Percentiles rank a stretch among this genome's conserved stretches.
phyloP scores from a whole-genome alignment of 164 flowering plant species.

The Dillenia suffruticosa region DNA sequence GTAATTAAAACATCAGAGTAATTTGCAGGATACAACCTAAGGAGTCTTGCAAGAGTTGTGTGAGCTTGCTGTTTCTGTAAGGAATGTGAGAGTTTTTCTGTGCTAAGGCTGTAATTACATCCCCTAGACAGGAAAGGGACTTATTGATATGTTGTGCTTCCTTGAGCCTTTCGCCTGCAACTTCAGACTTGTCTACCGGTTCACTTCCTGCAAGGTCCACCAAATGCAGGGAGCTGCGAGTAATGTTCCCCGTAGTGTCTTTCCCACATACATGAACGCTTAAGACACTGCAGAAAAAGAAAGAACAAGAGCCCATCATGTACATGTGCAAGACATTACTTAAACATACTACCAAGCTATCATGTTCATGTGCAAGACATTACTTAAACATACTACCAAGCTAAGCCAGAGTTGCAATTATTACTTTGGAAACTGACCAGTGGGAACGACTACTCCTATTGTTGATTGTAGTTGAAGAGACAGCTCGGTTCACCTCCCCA shows the following conservation, averaged over 20 bases:
- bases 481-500: slow-evolving; percentile 65
- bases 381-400: background rate
- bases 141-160: slow-evolving; percentile 79
- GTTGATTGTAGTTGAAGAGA: slow-evolving; percentile 68
- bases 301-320: background rate
- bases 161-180: slow-evolving; percentile 71
- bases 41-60: slow-evolving; percentile 80
- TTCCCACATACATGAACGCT: slow-evolving; percentile 60
- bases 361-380: slow-evolving; percentile 2
- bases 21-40: slow-evolving; percentile 42
- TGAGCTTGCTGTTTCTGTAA: slow-evolving; percentile 91
- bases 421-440: slow-evolving; percentile 37
- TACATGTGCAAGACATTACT: background rate
- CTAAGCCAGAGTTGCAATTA: background rate
- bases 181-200: slow-evolving; percentile 78
- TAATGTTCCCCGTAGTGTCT: slow-evolving; percentile 46
- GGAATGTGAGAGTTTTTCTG: slow-evolving; percentile 81
- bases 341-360: background rate
- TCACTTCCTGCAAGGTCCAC: slow-evolving; percentile 89
- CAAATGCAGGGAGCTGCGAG: slow-evolving; percentile 63
- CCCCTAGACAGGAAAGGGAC: slow-evolving; percentile 86
- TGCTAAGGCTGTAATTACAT: slow-evolving; percentile 81
- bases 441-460: slow-evolving; percentile 73
- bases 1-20: background rate
- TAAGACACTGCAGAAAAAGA: slow-evolving; percentile 37